These are phyloP conservation scores for Lecanicillium sp. DNA, from an alignment of 2,329 filamentous ascomycete species.

Conservation along the genomic window DNA sequence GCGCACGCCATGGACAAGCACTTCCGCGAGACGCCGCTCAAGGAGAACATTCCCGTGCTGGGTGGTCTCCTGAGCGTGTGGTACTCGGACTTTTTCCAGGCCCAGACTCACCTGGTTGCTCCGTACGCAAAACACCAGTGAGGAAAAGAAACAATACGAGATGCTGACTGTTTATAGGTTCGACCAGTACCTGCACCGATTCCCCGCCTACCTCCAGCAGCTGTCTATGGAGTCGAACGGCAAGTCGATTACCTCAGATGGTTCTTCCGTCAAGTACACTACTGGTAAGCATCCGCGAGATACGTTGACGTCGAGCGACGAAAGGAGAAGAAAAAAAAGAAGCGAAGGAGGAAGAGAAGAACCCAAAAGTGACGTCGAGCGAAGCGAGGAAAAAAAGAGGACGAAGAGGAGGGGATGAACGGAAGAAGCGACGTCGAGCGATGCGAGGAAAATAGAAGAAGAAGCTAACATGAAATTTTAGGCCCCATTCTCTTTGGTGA, in stretches of 20 bases:
- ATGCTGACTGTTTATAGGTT: conserved; percentile 50
- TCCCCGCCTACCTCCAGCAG: conserved; percentile 98
- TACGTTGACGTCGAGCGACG: too few relatives aligned
- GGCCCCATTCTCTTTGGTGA: conserved; percentile 92
- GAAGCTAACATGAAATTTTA: conserved; percentile 22
- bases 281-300: conserved; percentile 65
- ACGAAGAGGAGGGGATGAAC: too few relatives aligned
- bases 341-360: too few relatives aligned
- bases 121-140: conserved; percentile 55
- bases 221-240: conserved; percentile 99
- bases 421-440: too few relatives aligned
- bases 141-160: background rate
- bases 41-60: conserved; percentile 90
- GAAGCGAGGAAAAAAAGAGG: too few relatives aligned
- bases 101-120: conserved; percentile 94
- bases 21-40: conserved; percentile 84
- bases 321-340: too few relatives aligned
- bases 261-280: conserved; percentile 90
- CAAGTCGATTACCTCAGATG: conserved; percentile 89
- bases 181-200: conserved; percentile 98
- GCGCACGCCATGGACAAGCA: conserved; percentile 98
- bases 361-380: too few relatives aligned
- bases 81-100: conserved; percentile 98
- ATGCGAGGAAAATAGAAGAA: background rate
- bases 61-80: conserved; percentile 92